These are phyloP conservation scores for Carex littledalei DNA, from an alignment of 176 grass and related monocot species.

Conservation along the genomic window DNA sequence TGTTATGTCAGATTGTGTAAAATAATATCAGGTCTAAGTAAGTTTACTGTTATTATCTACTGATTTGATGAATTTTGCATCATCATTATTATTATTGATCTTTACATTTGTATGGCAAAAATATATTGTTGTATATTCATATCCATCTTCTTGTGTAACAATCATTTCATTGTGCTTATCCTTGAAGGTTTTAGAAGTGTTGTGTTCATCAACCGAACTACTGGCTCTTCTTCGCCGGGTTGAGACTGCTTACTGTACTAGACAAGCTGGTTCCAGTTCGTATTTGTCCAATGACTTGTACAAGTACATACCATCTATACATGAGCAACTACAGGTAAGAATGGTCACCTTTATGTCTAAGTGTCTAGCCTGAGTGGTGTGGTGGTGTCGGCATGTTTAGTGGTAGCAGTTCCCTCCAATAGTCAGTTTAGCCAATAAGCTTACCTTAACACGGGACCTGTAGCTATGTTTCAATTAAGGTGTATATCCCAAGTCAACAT, in stretches of 20 bases:
- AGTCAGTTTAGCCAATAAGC: neutral
- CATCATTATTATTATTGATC: neutral
- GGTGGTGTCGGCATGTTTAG: neutral
- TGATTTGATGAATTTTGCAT: neutral
- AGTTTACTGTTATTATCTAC: neutral
- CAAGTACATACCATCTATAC: constrained; percentile 61
- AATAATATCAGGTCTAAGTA: neutral
- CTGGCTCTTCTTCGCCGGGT: constrained; percentile 54
- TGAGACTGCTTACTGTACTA: constrained; percentile 47
- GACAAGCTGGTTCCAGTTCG: constrained; percentile 20
- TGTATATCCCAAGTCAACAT: neutral
- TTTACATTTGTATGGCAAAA: neutral
- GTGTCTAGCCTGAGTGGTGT: neutral
- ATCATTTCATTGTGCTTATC: constrained; percentile 18
- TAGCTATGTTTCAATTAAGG: constrained; percentile 6
- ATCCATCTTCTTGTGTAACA: neutral
- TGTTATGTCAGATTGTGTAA: neutral
- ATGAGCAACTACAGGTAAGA: constrained; percentile 56
- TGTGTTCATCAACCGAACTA: constrained; percentile 47
- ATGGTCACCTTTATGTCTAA: neutral
- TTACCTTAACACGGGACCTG: neutral
- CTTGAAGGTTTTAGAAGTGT: constrained; percentile 51
- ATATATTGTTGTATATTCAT: neutral
- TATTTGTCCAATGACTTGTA: constrained; percentile 44
- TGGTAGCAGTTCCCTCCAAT: neutral